A percentile compares a stretch with the other conserved stretches of the same genome.
These are phyloP conservation scores for Yamadazyma songkhlaensis DNA, from an alignment of 1,139 yeast species.

Conservation along the genomic window DNA sequence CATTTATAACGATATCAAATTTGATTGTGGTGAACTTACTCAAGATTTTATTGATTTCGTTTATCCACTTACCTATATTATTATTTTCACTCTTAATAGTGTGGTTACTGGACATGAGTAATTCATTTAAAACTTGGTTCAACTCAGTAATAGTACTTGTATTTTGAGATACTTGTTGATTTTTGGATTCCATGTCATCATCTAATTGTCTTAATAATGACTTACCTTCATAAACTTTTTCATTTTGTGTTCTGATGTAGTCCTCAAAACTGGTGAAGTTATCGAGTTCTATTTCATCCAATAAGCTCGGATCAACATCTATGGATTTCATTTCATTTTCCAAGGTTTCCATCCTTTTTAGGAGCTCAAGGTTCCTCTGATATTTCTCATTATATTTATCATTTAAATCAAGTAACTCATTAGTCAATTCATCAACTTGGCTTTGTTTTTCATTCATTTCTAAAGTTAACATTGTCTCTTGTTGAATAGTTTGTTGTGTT, in stretches of 20 bases:
- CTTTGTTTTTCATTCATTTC: slow-evolving; percentile 18
- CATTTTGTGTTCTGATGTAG: slow-evolving; percentile 19
- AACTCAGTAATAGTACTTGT: slow-evolving; percentile 6
- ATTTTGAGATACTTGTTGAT: neutral
- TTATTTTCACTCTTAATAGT: slow-evolving; percentile 9
- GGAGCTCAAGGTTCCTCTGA: slow-evolving; percentile 10
- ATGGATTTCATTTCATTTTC: slow-evolving; percentile 3
- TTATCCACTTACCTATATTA: slow-evolving; percentile 30
- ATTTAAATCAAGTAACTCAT: slow-evolving; percentile 18
- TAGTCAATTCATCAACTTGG: slow-evolving; percentile 18
- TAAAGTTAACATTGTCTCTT: slow-evolving; percentile 18
- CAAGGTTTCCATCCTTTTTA: slow-evolving; percentile 16
- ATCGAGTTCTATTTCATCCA: slow-evolving; percentile 6
- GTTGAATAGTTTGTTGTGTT: slow-evolving; percentile 17
- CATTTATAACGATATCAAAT: slow-evolving; percentile 13
- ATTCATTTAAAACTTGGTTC: slow-evolving; percentile 4
- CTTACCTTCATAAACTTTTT: slow-evolving; percentile 13
- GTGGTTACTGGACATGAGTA: slow-evolving; percentile 1
- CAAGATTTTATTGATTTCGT: slow-evolving; percentile 26
- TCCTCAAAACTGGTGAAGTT: slow-evolving; percentile 7
- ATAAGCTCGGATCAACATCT: slow-evolving; percentile 12
- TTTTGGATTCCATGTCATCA: slow-evolving; percentile 7
- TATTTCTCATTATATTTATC: slow-evolving; percentile 14
- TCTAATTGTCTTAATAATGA: slow-evolving; percentile 8
- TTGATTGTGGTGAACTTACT: slow-evolving; percentile 16